Percentiles rank a stretch among this genome's conserved stretches.
phyloP scores from a whole-genome alignment of 176 grass and related monocot species.

The Tillandsia leiboldiana region DNA sequence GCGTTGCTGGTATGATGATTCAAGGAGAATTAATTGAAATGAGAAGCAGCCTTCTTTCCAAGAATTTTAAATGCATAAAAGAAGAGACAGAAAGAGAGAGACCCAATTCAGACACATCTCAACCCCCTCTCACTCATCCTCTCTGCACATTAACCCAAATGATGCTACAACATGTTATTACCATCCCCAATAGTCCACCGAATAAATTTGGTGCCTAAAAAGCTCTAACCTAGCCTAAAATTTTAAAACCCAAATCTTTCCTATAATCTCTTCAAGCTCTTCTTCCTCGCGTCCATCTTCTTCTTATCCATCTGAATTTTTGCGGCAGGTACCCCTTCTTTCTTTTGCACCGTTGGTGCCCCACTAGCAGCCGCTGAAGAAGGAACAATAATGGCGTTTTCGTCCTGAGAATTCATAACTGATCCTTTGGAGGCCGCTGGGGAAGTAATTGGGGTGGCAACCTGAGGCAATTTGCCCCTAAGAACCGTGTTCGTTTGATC shows the following conservation, averaged over 20 bases:
- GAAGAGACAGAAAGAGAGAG: not conserved
- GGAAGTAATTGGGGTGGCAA: constrained; percentile 19
- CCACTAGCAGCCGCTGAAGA: constrained; percentile 19
- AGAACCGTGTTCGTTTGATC: constrained; percentile 36
- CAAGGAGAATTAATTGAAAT: not conserved
- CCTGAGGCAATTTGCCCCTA: constrained; percentile 27
- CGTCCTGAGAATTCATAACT: constrained; percentile 39
- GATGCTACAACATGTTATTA: constrained; percentile 20
- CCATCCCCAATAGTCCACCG: constrained; percentile 12
- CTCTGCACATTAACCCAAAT: not conserved
- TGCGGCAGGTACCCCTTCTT: constrained; percentile 22
- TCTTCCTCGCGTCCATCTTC: constrained; percentile 89
- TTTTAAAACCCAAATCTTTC: not conserved
- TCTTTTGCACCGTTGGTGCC: constrained; percentile 29
- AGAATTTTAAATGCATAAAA: not conserved
- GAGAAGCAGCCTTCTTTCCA: not conserved
- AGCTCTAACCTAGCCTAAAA: constrained; percentile 16
- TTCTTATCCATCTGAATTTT: constrained; percentile 63
- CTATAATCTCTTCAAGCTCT: constrained; percentile 82
- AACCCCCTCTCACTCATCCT: not conserved
- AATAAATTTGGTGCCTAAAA: constrained; percentile 3
- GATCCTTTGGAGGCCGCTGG: constrained; percentile 33
- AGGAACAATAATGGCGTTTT: constrained; percentile 33
- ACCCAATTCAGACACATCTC: not conserved
- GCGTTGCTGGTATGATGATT: not conserved